Percentiles rank a stretch among this genome's conserved stretches.
Conservation (phyloP, 495 filamentous ascomycete species). For the Lepidopterella palustris region DNA sequence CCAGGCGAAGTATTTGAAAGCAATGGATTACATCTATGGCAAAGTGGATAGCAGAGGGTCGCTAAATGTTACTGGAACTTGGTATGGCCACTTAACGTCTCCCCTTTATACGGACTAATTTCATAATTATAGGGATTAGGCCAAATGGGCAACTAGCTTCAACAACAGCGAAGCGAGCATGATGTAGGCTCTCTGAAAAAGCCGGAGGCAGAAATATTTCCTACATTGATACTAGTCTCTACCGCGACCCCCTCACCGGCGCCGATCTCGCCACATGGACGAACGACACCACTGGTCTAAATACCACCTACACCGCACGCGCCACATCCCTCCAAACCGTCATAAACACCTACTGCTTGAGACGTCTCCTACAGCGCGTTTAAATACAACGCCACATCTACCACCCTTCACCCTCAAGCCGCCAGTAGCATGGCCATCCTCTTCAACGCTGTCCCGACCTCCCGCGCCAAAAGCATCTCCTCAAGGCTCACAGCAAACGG, state of each 20-base stretch:
- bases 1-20: slow-evolving; percentile 47
- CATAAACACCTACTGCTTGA: slow-evolving; percentile 47
- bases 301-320: slow-evolving; percentile 40
- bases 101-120: neutral
- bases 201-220: neutral
- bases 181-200: slow-evolving; percentile 32
- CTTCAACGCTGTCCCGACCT: slow-evolving; percentile 23
- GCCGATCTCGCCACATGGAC: slow-evolving; percentile 47
- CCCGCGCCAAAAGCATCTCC: slow-evolving; percentile 26
- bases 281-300: slow-evolving; percentile 39
- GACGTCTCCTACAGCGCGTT: slow-evolving; percentile 49
- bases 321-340: slow-evolving; percentile 38
- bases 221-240: slow-evolving; percentile 33
- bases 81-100: slow-evolving; percentile 2
- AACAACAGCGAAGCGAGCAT: slow-evolving; percentile 53
- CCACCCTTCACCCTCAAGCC: slow-evolving; percentile 34
- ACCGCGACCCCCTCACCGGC: slow-evolving; percentile 47
- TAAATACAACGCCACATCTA: slow-evolving; percentile 49
- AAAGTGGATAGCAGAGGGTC: slow-evolving; percentile 49
- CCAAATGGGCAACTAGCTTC: slow-evolving; percentile 46
- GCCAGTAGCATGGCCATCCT: slow-evolving; percentile 29
- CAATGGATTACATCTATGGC: slow-evolving; percentile 49
- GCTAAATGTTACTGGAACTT: slow-evolving; percentile 49
- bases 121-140: slow-evolving; percentile 45
- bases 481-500: slow-evolving; percentile 30